Base-by-base conservation (phyloP, 768 basidiomycete genomes). In the Xanthoconium stramineum region DNA sequence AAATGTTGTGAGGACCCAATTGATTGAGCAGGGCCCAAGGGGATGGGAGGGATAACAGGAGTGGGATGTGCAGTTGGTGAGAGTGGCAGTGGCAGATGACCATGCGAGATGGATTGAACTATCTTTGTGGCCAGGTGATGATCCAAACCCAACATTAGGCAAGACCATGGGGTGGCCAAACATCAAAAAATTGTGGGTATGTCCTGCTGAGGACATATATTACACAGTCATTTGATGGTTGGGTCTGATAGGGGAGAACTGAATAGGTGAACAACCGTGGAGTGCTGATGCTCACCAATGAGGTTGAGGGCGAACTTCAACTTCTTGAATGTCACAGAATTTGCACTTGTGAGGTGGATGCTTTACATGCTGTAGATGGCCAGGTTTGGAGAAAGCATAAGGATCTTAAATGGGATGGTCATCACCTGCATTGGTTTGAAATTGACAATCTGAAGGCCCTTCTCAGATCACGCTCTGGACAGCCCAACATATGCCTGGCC, bases 151-250 rank as follows among this genome's bases (percentile, higher is more conserved):
- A 58, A 57, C 43, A 54, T 17, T 42, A n/a, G 65, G 44, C 35
- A 60, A 37, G 49, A 65, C 62, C 53, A 59, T 62, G 61, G 64
- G 69, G 58, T 54, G 73, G 55, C 61, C 69, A 58, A 61, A 74
- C 57, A 75, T 72, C 54, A 78, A 61, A 67, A 84, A 90, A 80
- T 78, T 28, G 65, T 47, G 1, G 90, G 89, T 29, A 91, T 85
- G 64, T 89, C 83, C 65, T 90, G 83, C 2, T 84, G 83, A 37
- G 79, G 84, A 90, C 90, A 92, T 71, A 89, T 87, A 61, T 91
- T 88, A 66, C 81, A 84, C 52, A 92, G 70, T 4, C 83, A 85
- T 64, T 84, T 87, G 56, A 91, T 84, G 38, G 89, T 83, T 82
- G 88, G 86, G 76, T 91, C 89, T 91, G 68, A 39, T 50, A 44